A percentile compares a stretch with the other conserved stretches of the same genome.
These are phyloP conservation scores for Globisporangium ultimum DNA, from an alignment of 352 stramenopile genomes.

Conservation along the genomic window DNA sequence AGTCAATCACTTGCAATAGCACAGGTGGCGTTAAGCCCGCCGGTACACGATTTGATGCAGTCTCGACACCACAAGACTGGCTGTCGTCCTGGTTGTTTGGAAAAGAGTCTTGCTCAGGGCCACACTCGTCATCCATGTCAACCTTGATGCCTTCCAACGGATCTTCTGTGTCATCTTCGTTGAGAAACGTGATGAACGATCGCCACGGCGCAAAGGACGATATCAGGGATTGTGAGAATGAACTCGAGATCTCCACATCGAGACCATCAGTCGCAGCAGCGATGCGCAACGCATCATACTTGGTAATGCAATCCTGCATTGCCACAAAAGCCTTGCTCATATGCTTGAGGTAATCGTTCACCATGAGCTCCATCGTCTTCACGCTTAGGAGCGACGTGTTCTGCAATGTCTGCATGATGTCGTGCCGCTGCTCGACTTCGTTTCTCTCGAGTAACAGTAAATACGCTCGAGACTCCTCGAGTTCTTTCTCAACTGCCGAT, in stretches of 20 bases:
- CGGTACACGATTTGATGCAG: too few species aligned
- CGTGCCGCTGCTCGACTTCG: conserved; percentile 25
- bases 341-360: conserved; percentile 49
- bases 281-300: conserved; percentile 5
- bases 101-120: background rate
- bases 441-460: conserved; percentile 27
- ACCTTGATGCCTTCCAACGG: background rate
- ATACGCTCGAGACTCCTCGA: conserved; percentile 14
- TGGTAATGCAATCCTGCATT: conserved; percentile 11
- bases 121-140: background rate
- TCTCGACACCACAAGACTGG: background rate
- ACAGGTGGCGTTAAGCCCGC: too few species aligned
- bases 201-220: background rate
- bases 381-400: conserved; percentile 36
- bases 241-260: background rate
- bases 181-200: background rate
- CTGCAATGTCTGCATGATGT: conserved; percentile 28
- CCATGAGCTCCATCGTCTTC: conserved; percentile 62
- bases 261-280: background rate
- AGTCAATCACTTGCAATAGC: too few species aligned
- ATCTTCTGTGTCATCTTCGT: background rate
- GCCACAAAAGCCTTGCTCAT: conserved; percentile 16
- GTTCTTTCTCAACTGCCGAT: conserved; percentile 18
- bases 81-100: background rate
- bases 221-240: conserved; percentile 1